These are phyloP conservation scores for Aspergillus hancockii DNA, from an alignment of 495 filamentous ascomycete genomes.

Conservation along the genomic window DNA sequence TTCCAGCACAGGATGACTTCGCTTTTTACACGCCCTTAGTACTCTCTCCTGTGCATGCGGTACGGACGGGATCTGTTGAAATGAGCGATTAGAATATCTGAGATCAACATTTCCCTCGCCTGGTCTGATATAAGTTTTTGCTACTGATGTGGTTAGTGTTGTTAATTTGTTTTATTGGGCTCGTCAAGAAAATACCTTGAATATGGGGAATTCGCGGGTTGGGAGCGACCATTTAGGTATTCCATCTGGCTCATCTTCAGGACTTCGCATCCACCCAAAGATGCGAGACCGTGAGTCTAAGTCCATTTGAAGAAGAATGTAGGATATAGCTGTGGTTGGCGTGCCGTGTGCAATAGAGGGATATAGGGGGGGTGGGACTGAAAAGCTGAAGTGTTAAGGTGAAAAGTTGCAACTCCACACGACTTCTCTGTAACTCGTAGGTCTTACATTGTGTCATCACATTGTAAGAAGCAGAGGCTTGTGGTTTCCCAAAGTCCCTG, in stretches of 20 bases:
- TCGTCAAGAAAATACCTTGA: background rate
- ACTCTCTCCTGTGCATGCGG: background rate
- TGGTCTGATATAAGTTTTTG: background rate
- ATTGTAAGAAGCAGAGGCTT: background rate
- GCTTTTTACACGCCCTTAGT: background rate
- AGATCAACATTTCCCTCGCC: background rate
- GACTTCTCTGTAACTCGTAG: background rate
- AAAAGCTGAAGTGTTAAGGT: background rate
- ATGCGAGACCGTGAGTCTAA: background rate
- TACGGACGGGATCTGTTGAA: background rate
- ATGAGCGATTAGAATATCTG: background rate
- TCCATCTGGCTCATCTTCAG: background rate
- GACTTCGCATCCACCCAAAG: background rate
- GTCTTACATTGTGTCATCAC: slow-evolving; percentile 1
- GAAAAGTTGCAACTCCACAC: background rate
- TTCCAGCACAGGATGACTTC: background rate
- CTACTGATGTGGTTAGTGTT: background rate
- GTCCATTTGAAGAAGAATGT: background rate
- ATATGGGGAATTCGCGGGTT: background rate
- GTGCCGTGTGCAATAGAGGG: background rate
- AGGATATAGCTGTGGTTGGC: background rate
- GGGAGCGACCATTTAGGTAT: background rate
- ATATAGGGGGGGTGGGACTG: background rate
- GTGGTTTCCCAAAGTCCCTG: background rate
- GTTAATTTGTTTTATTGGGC: background rate